A percentile compares a stretch with the other conserved stretches of the same genome.
These are phyloP conservation scores for Aspergillus homomorphus DNA, from an alignment of 495 filamentous ascomycete species.

Conservation along the genomic window DNA sequence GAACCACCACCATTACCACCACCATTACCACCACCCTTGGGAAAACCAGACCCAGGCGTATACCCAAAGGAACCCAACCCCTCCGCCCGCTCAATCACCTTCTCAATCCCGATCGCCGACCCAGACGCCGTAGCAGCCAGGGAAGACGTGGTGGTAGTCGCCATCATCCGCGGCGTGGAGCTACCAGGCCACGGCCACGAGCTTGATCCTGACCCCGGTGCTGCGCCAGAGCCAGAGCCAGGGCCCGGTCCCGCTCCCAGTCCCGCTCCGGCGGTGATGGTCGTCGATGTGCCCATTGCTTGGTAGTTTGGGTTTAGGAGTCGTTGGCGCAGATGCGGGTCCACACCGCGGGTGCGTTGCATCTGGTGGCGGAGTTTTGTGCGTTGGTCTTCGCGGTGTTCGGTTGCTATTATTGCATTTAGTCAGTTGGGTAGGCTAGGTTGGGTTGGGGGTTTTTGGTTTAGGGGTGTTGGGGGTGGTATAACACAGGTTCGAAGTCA, in stretches of 20 bases:
- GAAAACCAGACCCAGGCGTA: too few relatives aligned
- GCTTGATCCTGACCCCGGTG: too few relatives aligned
- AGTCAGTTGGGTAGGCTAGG: conserved; percentile 26
- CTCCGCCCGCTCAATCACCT: background rate
- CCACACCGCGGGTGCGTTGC: conserved; percentile 16
- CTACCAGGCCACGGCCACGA: too few relatives aligned
- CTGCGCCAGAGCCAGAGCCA: too few relatives aligned
- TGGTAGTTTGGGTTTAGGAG: background rate
- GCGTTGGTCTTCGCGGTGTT: conserved; percentile 32
- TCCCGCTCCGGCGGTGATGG: background rate
- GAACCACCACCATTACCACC: too few relatives aligned
- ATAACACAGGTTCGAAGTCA: background rate
- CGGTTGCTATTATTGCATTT: conserved; percentile 24
- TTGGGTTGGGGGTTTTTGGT: background rate
- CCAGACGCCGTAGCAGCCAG: background rate
- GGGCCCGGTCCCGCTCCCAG: background rate
- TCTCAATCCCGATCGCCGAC: background rate
- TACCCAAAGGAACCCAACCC: too few relatives aligned
- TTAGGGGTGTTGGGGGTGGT: background rate
- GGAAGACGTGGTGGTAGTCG: too few relatives aligned
- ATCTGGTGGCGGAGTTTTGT: conserved; percentile 12
- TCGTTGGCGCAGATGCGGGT: conserved; percentile 22
- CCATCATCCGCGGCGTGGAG: too few relatives aligned
- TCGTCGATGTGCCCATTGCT: background rate
- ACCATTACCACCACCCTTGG: too few relatives aligned